Evolutionary conservation across 2,329 filamentous ascomycete genomes (phyloP), one percentile per base, ranked within the genome.

Genomic region (Colletotrichum simmondsii): DNA sequence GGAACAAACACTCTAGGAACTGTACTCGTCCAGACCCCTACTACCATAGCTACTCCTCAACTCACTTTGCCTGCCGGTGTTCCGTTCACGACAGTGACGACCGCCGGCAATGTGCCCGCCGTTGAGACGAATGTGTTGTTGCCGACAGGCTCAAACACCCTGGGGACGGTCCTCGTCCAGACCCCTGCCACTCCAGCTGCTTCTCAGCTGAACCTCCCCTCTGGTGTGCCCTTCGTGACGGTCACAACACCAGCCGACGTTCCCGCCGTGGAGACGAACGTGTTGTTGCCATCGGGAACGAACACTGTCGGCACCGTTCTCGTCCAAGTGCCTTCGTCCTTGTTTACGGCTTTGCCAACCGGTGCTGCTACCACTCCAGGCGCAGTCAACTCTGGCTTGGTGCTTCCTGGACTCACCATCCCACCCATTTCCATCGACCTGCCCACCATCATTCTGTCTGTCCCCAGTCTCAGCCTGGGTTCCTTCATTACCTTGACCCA

Each of bases 161-260:
- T 32, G 28, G 71, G 49, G 4, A 73, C 71, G 3, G 71, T 73
- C 46, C 58, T 73, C 11, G 52, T 73, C 16, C 52, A 72, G 2
- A 63, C 61, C 19, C 71, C 71, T 35, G 72, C 68, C 56, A 72
- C 61, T 56, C 53, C 60, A 57, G 71, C 19, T 42, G n/a, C 46
- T 12, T 49, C 66, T 28, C 30, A 63, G 32, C 26, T 26, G 35
- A 49, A 32, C 12, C 28, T 68, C 32, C 68, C 68, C 7, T 6
- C 68, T 14, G 68, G 68, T 7, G 64, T 71, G 49, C 64, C 63
- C 3, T 71, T 71, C 63, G 35, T 42, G 2, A 71, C 68, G 26
- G 49, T 71, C 14, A 66, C 63, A 4, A 24, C 11, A 8, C 53
- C 63, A 0, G 57, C 28, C 14, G 12, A 32, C 10, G 63, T 54